Evolutionary conservation across 23 red algal species (phyloP).

Genomic region (Porphyridium purpureum): DNA sequence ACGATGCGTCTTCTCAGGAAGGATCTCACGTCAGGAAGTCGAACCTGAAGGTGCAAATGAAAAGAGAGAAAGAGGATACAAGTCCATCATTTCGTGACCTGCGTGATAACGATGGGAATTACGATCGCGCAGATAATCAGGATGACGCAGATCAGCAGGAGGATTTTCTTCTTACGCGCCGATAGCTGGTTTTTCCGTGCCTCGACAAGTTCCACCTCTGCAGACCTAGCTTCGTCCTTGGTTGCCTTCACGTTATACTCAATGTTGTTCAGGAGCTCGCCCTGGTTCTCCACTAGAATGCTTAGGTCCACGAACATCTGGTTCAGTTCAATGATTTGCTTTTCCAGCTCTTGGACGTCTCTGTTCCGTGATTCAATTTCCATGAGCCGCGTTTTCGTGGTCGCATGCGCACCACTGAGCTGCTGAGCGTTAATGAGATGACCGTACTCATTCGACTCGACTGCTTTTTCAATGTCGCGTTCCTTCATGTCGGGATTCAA

Average conservation of each 20-base stretch:
- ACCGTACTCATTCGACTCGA: neutral
- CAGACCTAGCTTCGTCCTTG: neutral
- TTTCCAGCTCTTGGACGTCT: constrained; percentile 54
- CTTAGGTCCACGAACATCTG: constrained; percentile 96
- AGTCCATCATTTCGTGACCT: too few species aligned
- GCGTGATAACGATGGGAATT: too few species aligned
- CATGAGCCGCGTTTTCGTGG: neutral
- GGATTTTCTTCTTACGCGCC: neutral
- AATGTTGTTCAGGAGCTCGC: constrained; percentile 83
- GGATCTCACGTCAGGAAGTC: too few species aligned
- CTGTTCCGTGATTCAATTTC: constrained; percentile 20
- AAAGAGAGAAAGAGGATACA: too few species aligned
- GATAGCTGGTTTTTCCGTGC: neutral
- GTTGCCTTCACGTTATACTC: constrained; percentile 70
- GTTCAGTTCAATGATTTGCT: constrained; percentile 69
- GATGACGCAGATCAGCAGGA: neutral
- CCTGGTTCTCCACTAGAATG: constrained; percentile 75
- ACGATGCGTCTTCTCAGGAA: too few species aligned
- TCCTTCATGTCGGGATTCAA: neutral
- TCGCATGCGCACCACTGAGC: too few species aligned
- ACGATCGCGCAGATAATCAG: neutral
- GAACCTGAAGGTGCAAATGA: too few species aligned
- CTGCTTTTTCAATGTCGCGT: neutral
- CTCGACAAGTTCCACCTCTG: neutral
- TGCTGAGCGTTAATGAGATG: neutral